phyloP scores from a whole-genome alignment of 805 yeast species.

The Dipodascopsis uninucleata region DNA sequence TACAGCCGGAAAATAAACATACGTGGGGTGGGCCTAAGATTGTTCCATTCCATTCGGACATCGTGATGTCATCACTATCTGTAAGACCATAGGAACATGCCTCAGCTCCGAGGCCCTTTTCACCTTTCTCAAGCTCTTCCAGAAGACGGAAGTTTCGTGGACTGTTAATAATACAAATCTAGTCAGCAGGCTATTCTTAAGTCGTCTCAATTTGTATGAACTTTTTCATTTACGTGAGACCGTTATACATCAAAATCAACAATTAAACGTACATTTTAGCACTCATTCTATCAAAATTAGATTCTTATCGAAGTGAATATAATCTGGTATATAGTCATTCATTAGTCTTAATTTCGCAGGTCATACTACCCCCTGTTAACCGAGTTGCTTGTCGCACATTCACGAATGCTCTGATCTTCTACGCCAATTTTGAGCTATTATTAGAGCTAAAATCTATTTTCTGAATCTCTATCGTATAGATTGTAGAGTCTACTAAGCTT shows the following conservation, averaged over 20 bases:
- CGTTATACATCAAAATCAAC: background rate
- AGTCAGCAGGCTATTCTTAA: background rate
- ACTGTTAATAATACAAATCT: constrained; percentile 35
- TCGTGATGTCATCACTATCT: constrained; percentile 83
- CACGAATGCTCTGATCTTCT: too few relatives aligned
- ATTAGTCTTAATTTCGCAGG: too few relatives aligned
- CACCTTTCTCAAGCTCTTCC: constrained; percentile 97
- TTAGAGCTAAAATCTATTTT: too few relatives aligned
- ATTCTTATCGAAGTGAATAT: constrained; percentile 18
- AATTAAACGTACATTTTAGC: constrained; percentile 23
- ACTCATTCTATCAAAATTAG: constrained; percentile 10
- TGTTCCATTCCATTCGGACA: constrained; percentile 98
- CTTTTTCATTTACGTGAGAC: background rate
- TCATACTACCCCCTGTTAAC: too few relatives aligned
- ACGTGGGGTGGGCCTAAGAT: constrained; percentile 93
- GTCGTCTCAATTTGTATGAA: background rate
- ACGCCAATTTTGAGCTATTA: too few relatives aligned
- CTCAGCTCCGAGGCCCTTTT: constrained; percentile 95
- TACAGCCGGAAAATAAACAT: constrained; percentile 4
- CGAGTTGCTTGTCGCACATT: too few relatives aligned
- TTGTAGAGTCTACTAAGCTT: too few relatives aligned
- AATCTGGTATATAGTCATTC: constrained; percentile 15
- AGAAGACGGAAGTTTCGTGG: constrained; percentile 93
- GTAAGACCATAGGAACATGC: constrained; percentile 93
- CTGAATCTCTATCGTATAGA: too few relatives aligned